Evolutionary conservation across 768 basidiomycete genomes (phyloP).

Genomic region (Mycena chlorophos): DNA sequence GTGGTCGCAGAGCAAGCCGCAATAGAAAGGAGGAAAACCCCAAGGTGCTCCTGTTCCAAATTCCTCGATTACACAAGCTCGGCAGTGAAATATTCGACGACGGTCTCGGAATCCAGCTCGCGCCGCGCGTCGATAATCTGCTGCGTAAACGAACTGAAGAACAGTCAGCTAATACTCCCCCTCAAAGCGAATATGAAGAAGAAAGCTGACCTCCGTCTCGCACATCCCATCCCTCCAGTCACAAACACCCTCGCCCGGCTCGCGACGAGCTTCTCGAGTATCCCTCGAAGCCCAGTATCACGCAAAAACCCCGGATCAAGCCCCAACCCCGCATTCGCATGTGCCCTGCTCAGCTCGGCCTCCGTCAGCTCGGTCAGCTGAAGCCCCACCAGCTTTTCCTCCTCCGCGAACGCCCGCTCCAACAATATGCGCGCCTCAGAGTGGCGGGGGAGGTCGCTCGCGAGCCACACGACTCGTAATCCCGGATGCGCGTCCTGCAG

Average conservation of each 20-base stretch:
- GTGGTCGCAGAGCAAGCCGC: too few relatives aligned
- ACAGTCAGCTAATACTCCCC: conserved; percentile 17
- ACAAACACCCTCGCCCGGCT: conserved; percentile 51
- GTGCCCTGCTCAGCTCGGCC: conserved; percentile 20
- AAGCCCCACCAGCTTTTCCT: conserved; percentile 42
- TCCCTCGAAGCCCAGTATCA: conserved; percentile 54
- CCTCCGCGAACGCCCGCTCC: conserved; percentile 41
- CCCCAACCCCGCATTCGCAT: conserved; percentile 13
- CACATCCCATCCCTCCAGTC: conserved; percentile 48
- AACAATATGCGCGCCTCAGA: conserved; percentile 47
- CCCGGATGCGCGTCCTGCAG: conserved; percentile 31
- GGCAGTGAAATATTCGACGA: conserved; percentile 46
- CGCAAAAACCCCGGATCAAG: conserved; percentile 35
- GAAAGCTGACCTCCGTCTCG: conserved; percentile 43
- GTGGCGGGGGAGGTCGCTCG: conserved; percentile 52
- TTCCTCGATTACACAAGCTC: too few relatives aligned
- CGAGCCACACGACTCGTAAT: conserved; percentile 52
- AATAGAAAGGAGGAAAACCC: too few relatives aligned
- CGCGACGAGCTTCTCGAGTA: conserved; percentile 58
- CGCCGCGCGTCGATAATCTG: conserved; percentile 50
- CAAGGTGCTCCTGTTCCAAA: too few relatives aligned
- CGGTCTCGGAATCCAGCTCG: conserved; percentile 34
- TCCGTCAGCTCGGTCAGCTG: conserved; percentile 45
- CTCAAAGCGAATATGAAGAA: background rate
- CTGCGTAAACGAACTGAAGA: conserved; percentile 50